Evolutionary conservation across 75 land plant genomes (phyloP), one percentile per base, ranked within the genome.

Genomic region (Selaginella tamariscina): DNA sequence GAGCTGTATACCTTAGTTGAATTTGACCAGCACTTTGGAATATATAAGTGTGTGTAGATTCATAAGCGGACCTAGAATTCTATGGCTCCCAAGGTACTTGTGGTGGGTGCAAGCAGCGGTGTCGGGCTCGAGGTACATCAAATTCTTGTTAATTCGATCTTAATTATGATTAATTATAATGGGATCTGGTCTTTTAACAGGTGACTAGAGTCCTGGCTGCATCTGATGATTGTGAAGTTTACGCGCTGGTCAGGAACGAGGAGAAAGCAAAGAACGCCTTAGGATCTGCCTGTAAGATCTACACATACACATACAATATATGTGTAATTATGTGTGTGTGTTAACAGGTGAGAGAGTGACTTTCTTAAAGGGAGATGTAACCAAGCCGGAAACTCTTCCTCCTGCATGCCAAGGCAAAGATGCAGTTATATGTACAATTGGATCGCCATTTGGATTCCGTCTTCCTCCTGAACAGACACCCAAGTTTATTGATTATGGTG

Each of bases 401-500:
- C 80, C 73, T 27, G 80, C 80, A 30, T 78, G 80, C 64, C 66
- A 75, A 32, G 80, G 78, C 21, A 75, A 69, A 54, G 78, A 78
- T 56, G 80, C 72, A 20, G 72, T 78, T 65, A 64, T 78, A 23
- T 78, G 80, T 30, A 49, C 80, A 1, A 30, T 75, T 39, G 80
- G 78, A 20, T 78, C 80, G 22, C 57, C 57, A 54, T 62, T 67
- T 68, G 80, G 80, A 32, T 78, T 78, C 78, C 72, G 78, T 29
- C 31, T 78, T 20, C 80, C 80, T 32, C 65, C 78, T 39, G 33
- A 64, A 20, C 27, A 69, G 30, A 78, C 78, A 21, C 80, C 80
- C 28, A 78, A 78, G 31, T 56, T 64, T 65, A 64, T 75, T 9
- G 80, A 78, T 28, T 78, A 65, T 56, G 28, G 32, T 31, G 80